Evolutionary conservation across 805 yeast genomes (phyloP), one percentile per base, ranked within the genome.

Genomic region (Candida ovalis): DNA sequence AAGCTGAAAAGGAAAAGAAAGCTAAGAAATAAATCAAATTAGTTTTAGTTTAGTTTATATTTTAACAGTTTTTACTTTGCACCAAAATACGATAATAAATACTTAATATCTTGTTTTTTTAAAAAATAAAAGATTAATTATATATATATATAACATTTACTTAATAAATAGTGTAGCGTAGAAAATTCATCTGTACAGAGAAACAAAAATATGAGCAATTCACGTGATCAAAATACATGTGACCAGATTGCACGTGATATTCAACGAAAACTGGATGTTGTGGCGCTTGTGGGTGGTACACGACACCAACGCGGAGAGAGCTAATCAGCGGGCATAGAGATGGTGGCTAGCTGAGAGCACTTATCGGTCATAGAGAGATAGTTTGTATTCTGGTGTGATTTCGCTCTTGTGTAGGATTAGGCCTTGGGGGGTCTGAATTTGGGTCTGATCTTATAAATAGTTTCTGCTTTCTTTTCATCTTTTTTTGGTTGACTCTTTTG

Each of bases 1-100:
- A 88, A 77, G 86, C 90, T 71, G 90, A 83, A 67, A 86, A 88
- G 80, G 92, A 87, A 71, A 80, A 83, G 78, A 82, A 77, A 68
- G 74, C 78, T 58, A 60, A 61, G 61, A 62, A 64, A 58, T 60
- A 62, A 54, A 48, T 49, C 22, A 42, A 28, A 13, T 41, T 13
- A 9, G 12, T 12, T n/a, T 21, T 21, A 28, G 9, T 38, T 38
- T 32, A 32, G 23, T 36, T 44, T 44, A 38, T 17, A 5, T 33
- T 38, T 37, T 35, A 23, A 27, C 10, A 35, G 38, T 35, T 35
- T 35, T 17, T 17, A 30, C 35, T n/a, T 28, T 41, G 19, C 24
- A 41, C 43, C 25, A 41, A 19, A 41, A 19, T 41, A 19, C 25
- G 33, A 23, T 23, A 39, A 39, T 23, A 38, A 23, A 23, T 24